phyloP scores from a whole-genome alignment of 2,329 filamentous ascomycete genomes.

The Exophiala oligosperma region DNA sequence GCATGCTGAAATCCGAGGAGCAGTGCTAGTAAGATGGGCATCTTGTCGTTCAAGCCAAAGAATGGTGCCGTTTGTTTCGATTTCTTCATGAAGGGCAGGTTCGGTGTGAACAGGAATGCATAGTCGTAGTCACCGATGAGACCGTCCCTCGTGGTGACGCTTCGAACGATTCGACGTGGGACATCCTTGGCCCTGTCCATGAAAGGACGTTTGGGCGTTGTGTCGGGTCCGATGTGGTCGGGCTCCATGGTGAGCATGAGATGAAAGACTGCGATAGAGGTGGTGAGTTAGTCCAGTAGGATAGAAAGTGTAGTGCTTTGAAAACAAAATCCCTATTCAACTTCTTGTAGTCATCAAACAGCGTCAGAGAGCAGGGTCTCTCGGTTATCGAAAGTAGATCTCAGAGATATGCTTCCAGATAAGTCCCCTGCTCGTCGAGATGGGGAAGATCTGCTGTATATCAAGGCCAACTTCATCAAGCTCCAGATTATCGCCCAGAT shows the following conservation, averaged over 20 bases:
- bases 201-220: conserved; percentile 37
- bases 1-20: conserved; percentile 70
- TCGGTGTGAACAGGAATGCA: conserved; percentile 79
- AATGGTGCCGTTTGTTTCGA: conserved; percentile 60
- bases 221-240: conserved; percentile 45
- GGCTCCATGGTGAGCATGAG: conserved; percentile 23
- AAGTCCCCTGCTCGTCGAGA: background rate
- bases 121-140: conserved; percentile 87
- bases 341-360: background rate
- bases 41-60: conserved; percentile 66
- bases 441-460: background rate
- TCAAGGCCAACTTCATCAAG: background rate
- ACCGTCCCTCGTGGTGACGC: conserved; percentile 58
- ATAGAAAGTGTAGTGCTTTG: too few species aligned
- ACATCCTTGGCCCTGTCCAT: conserved; percentile 32
- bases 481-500: background rate
- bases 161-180: conserved; percentile 34
- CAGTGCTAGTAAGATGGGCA: conserved; percentile 66
- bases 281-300: too few species aligned
- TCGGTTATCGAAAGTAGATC: conserved; percentile 1
- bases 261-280: too few species aligned
- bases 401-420: background rate
- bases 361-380: background rate
- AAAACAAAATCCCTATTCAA: background rate
- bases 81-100: conserved; percentile 77